Evolutionary conservation across 1,284 basidiomycete genomes (phyloP).

Genomic region (Hemileia vastatrix): DNA sequence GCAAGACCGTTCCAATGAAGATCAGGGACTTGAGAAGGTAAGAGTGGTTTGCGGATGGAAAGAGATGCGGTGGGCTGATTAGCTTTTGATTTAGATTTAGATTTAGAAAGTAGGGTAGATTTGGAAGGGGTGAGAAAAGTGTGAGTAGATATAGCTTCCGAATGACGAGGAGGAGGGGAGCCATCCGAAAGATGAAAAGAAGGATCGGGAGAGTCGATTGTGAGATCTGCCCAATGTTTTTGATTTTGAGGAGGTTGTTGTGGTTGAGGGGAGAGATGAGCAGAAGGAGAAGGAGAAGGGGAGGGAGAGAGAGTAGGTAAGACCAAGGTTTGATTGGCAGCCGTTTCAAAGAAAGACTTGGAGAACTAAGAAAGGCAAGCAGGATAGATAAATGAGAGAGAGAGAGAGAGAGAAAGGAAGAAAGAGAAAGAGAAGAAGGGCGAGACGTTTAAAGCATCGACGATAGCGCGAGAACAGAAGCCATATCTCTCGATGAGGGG

Average conservation of each 20-base stretch:
- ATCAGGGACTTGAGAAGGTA: constrained; percentile 17
- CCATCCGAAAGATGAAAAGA: constrained; percentile 12
- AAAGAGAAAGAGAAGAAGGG: background rate
- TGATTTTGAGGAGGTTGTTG: constrained; percentile 4
- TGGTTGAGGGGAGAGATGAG: constrained; percentile 2
- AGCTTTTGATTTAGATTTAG: too few species aligned
- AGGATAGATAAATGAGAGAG: background rate
- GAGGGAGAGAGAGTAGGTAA: background rate
- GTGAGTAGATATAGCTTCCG: too few species aligned
- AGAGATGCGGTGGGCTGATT: too few species aligned
- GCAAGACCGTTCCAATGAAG: constrained; percentile 41
- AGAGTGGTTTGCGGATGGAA: too few species aligned
- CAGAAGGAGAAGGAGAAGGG: background rate
- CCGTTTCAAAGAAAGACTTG: background rate
- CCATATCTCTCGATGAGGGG: constrained; percentile 18
- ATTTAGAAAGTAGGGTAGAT: too few species aligned
- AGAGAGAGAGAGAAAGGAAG: background rate
- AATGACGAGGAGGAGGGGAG: too few species aligned
- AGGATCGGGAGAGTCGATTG: constrained; percentile 14
- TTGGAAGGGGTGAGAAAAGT: too few species aligned
- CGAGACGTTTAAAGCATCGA: constrained; percentile 1
- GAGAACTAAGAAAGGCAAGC: background rate
- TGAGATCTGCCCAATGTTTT: constrained; percentile 17
- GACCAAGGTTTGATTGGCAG: background rate
- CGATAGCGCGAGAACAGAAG: too few species aligned